A percentile compares a stretch with the other conserved stretches of the same genome.
phyloP scores from a whole-genome alignment of 2,329 filamentous ascomycete species.

The Spiromastix sp. region DNA sequence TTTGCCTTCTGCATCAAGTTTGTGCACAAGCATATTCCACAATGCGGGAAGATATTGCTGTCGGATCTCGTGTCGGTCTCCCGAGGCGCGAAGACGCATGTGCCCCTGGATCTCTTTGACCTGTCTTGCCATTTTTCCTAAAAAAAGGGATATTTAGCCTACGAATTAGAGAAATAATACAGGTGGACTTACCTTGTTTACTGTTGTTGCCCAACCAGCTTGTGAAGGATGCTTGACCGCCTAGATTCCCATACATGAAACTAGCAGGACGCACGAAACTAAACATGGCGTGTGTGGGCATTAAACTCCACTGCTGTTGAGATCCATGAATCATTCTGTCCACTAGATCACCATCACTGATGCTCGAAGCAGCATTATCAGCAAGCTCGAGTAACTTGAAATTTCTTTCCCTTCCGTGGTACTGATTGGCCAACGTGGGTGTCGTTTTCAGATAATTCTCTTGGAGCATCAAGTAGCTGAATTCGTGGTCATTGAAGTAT shows the following conservation, averaged over 20 bases:
- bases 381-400: slow-evolving; percentile 78
- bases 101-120: slow-evolving; percentile 94
- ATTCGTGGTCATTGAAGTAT: slow-evolving; percentile 98
- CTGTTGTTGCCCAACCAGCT: slow-evolving; percentile 94
- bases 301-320: slow-evolving; percentile 96
- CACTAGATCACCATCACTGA: slow-evolving; percentile 91
- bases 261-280: slow-evolving; percentile 88
- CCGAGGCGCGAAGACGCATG: slow-evolving; percentile 84
- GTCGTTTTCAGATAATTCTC: slow-evolving; percentile 90
- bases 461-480: slow-evolving; percentile 94
- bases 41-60: slow-evolving; percentile 88
- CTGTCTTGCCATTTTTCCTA: slow-evolving; percentile 59
- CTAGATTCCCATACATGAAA: slow-evolving; percentile 69
- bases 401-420: slow-evolving; percentile 57
- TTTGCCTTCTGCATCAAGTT: slow-evolving; percentile 67
- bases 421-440: slow-evolving; percentile 55
- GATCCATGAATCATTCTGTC: slow-evolving; percentile 97
- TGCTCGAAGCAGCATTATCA: slow-evolving; percentile 84
- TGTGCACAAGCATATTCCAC: slow-evolving; percentile 69
- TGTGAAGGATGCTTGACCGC: slow-evolving; percentile 65
- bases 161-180: neutral
- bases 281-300: slow-evolving; percentile 93
- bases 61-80: slow-evolving; percentile 84
- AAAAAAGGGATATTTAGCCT: slow-evolving; percentile 11
- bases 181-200: slow-evolving; percentile 53